phyloP scores from a whole-genome alignment of 768 basidiomycete genomes.

The Tulasnella sp. region DNA sequence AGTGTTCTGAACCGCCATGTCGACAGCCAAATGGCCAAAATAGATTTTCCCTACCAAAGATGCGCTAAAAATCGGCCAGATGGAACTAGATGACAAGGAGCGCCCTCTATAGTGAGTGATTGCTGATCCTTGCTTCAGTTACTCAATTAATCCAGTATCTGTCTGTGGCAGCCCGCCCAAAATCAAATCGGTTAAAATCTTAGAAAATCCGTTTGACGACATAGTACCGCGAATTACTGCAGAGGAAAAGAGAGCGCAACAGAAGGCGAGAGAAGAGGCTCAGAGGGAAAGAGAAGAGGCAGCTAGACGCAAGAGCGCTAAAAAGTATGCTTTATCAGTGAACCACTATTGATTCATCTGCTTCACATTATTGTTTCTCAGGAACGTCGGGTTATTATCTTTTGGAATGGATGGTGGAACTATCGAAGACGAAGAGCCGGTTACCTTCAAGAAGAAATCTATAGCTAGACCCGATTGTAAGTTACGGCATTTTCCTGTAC shows the following conservation, averaged over 20 bases:
- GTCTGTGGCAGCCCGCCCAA: slow-evolving; percentile 59
- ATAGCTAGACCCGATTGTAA: slow-evolving; percentile 74
- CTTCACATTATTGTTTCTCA: slow-evolving; percentile 23
- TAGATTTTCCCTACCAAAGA: slow-evolving; percentile 36
- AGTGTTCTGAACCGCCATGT: slow-evolving; percentile 22
- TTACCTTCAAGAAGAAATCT: slow-evolving; percentile 58
- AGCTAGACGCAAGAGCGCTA: slow-evolving; percentile 58
- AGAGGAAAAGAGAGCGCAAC: slow-evolving; percentile 75
- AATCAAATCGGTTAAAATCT: slow-evolving; percentile 69
- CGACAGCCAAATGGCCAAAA: neutral
- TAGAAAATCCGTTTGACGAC: slow-evolving; percentile 91
- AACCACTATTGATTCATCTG: neutral
- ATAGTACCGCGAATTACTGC: slow-evolving; percentile 95
- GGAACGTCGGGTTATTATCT: slow-evolving; percentile 80
- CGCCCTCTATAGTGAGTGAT: slow-evolving; percentile 63
- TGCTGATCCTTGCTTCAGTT: neutral
- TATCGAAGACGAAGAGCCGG: slow-evolving; percentile 41
- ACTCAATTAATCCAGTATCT: neutral
- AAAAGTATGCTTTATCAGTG: slow-evolving; percentile 49
- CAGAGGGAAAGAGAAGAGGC: slow-evolving; percentile 69
- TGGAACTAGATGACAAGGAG: slow-evolving; percentile 63
- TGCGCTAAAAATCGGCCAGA: slow-evolving; percentile 80
- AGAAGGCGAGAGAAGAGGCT: slow-evolving; percentile 60
- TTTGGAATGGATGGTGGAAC: slow-evolving; percentile 63
- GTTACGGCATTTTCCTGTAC: slow-evolving; percentile 24